Evolutionary conservation across 2,329 filamentous ascomycete species (phyloP).

Genomic region (Ophiostoma triangulosporum): DNA sequence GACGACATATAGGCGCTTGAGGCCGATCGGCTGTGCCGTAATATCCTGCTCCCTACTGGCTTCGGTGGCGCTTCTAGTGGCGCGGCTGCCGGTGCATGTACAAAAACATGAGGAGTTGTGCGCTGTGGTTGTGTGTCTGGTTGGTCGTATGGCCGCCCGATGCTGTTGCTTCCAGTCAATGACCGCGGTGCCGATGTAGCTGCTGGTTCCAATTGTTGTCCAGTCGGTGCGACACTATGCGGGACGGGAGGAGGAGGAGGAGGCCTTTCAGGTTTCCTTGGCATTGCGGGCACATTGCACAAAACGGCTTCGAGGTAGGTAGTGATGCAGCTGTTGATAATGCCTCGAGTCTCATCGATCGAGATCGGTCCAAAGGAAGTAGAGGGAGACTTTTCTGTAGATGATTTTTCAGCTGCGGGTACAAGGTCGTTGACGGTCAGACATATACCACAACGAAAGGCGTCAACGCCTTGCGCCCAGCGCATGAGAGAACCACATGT

Average conservation of each 20-base stretch:
- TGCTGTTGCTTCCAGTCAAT: not conserved
- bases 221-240: not conserved
- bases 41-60: not conserved
- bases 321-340: conserved; percentile 30
- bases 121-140: not conserved
- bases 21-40: not conserved
- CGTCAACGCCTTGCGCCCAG: conserved; percentile 59
- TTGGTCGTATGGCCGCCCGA: not conserved
- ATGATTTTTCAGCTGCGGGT: conserved; percentile 19
- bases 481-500: conserved; percentile 70
- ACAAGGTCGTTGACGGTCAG: conserved; percentile 71
- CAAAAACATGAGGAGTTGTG: not conserved
- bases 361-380: conserved; percentile 31
- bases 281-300: not conserved
- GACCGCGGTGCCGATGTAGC: not conserved
- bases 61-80: not conserved
- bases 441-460: conserved; percentile 75
- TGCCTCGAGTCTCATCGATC: conserved; percentile 41
- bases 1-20: not conserved
- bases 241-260: too few species aligned
- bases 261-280: too few species aligned
- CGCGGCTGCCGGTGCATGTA: not conserved
- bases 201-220: not conserved
- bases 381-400: not conserved
- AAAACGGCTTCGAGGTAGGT: conserved; percentile 20